Evolutionary conservation across 2,329 filamentous ascomycete species (phyloP).

Genomic region (Acephala macrosclerotiorum): DNA sequence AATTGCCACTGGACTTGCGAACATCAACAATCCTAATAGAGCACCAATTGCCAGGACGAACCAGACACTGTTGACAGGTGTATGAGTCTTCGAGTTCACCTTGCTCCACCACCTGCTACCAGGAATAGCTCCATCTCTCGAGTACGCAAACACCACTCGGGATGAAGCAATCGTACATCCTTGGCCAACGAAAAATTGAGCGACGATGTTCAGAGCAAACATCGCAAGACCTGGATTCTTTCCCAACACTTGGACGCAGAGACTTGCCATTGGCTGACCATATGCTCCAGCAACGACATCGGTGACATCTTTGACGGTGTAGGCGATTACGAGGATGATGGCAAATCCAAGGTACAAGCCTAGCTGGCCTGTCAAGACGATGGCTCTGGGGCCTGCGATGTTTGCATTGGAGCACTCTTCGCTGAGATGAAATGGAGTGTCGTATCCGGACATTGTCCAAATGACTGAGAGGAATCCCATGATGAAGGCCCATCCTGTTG

Average conservation of each 20-base stretch:
- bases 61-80: slow-evolving; percentile 76
- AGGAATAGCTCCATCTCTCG: slow-evolving; percentile 75
- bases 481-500: slow-evolving; percentile 63
- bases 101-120: slow-evolving; percentile 62
- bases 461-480: slow-evolving; percentile 72
- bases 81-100: slow-evolving; percentile 67
- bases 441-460: slow-evolving; percentile 68
- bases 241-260: slow-evolving; percentile 70
- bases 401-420: slow-evolving; percentile 75
- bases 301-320: slow-evolving; percentile 71
- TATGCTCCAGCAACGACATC: slow-evolving; percentile 65
- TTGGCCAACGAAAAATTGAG: slow-evolving; percentile 76
- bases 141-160: slow-evolving; percentile 76
- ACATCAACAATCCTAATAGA: slow-evolving; percentile 67
- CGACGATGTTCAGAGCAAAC: slow-evolving; percentile 71
- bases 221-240: slow-evolving; percentile 67
- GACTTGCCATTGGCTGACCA: slow-evolving; percentile 74
- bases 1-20: slow-evolving; percentile 67
- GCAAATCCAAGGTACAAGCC: slow-evolving; percentile 68
- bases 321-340: slow-evolving; percentile 70
- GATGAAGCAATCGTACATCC: slow-evolving; percentile 73
- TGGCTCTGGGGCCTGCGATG: slow-evolving; percentile 68
- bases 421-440: slow-evolving; percentile 68
- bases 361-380: slow-evolving; percentile 66
- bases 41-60: slow-evolving; percentile 68